phyloP scores from a whole-genome alignment of 1,139 yeast genomes.

The Kodamaea sp. region DNA sequence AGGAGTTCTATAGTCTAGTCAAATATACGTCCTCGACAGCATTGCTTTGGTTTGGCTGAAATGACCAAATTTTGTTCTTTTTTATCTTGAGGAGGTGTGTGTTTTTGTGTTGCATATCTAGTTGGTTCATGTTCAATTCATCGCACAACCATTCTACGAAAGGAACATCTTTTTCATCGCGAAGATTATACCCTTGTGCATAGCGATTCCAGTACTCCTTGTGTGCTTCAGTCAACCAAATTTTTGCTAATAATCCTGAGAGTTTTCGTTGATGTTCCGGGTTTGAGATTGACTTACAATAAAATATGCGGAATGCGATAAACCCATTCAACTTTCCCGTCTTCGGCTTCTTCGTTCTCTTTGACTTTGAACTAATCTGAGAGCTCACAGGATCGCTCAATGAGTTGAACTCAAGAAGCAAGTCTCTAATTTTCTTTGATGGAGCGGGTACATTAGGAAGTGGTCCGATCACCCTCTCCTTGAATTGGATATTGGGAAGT shows the following conservation, averaged over 20 bases:
- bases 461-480: neutral
- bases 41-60: neutral
- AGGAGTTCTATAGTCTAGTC: slow-evolving; percentile 1
- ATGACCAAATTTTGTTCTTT: slow-evolving; percentile 1
- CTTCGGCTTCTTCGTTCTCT: slow-evolving; percentile 1
- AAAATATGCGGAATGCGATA: slow-evolving; percentile 38
- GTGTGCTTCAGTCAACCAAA: slow-evolving; percentile 30
- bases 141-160: slow-evolving; percentile 25
- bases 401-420: slow-evolving; percentile 4
- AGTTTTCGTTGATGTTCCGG: slow-evolving; percentile 24
- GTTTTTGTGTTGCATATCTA: neutral
- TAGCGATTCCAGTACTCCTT: slow-evolving; percentile 32
- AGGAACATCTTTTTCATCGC: slow-evolving; percentile 8
- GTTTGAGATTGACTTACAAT: slow-evolving; percentile 26
- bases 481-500: too few relatives aligned
- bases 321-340: slow-evolving; percentile 30
- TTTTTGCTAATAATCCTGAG: slow-evolving; percentile 25
- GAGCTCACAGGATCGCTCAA: neutral
- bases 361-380: neutral
- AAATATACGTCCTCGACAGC: slow-evolving; percentile 10
- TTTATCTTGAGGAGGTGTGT: neutral
- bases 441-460: slow-evolving; percentile 7
- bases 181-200: slow-evolving; percentile 29
- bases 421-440: slow-evolving; percentile 2
- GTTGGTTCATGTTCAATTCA: neutral